Evolutionary conservation across 2,329 filamentous ascomycete species (phyloP), one percentile per base, ranked within the genome.

Genomic region (Ceratocystis huliohia): DNA sequence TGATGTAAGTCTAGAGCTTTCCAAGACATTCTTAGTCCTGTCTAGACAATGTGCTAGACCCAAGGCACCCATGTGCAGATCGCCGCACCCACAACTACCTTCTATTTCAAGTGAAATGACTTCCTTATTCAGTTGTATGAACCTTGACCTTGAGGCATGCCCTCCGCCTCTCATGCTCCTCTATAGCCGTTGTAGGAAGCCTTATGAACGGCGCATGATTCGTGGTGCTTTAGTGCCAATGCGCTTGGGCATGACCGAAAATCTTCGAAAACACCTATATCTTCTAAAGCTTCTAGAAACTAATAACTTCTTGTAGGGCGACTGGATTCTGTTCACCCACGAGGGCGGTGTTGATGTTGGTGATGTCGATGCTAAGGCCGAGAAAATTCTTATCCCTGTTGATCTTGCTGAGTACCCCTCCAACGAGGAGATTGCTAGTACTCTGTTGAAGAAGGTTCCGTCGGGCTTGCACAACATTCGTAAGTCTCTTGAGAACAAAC

Each of bases 251-350:
- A 28, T 53, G 10, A 3, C 6, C 22, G 4, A 28, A 25, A 5
- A 15, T 25, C 22, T 53, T 7, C 20, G 2, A 5, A 10, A 28
- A 53, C 7, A 63, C 8, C n/a, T 20, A n/a, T n/a, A 13, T 61
- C 48, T 13, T 56, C 44, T 20, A 41, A 30, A 37, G 20, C 44
- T 61, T 30, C n/a, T 13, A 50, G 13, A 61, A 25, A 64, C 78
- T 77, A 76, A 75, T 74, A 53, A n/a, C 13, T 59, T 25, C 53
- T 25, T 69, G 61, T 76, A 97, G 94, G 94, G 94, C 75, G 94
- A 99, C 80, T 97, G 92, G 91, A 96, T 99, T 76, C 90, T 99
- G 75, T 99, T 99, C 84, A 96, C 93, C 74, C 91, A 99, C 81
- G 94, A 99, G 81, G 94, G 94, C 83, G 94, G 94, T 88, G 92